Evolutionary conservation across 805 yeast species (phyloP).

Genomic region (Metschnikowia proteae): DNA sequence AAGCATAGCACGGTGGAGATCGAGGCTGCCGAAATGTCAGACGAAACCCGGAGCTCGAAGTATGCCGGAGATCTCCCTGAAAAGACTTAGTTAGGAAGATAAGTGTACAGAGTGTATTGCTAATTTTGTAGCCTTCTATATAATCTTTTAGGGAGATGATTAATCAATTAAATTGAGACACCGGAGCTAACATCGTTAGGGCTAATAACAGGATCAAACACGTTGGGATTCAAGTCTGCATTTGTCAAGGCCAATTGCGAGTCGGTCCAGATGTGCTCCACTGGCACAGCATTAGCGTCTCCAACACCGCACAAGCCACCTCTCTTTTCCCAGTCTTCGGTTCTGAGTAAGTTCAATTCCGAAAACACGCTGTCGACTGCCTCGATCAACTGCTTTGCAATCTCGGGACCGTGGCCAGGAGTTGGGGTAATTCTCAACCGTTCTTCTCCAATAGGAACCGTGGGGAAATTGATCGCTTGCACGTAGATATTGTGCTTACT

Average conservation of each 20-base stretch:
- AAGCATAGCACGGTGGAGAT: not conserved
- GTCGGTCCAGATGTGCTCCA: conserved; percentile 83
- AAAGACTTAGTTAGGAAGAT: not conserved
- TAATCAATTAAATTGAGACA: conserved; percentile 21
- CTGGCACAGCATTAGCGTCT: conserved; percentile 39
- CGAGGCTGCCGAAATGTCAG: not conserved
- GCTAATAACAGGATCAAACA: conserved; percentile 55
- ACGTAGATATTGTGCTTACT: conserved; percentile 85
- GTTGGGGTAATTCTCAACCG: conserved; percentile 98
- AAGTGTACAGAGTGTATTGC: not conserved
- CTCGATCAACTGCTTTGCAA: conserved; percentile 69
- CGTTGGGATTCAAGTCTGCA: conserved; percentile 62
- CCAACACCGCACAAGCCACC: conserved; percentile 97
- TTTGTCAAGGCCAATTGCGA: conserved; percentile 65
- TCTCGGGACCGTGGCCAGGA: conserved; percentile 84
- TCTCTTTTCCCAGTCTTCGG: conserved; percentile 65
- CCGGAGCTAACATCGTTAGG: conserved; percentile 75
- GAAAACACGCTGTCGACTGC: conserved; percentile 81
- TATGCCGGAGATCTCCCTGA: not conserved
- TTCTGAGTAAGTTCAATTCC: conserved; percentile 69
- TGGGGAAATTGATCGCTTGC: conserved; percentile 98
- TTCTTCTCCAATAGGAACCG: conserved; percentile 94
- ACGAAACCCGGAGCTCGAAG: not conserved
- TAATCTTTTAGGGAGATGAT: not conserved
- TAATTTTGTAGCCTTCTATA: not conserved